Conservation (phyloP, 139 green algal genomes). For the Coelastrella sp. region DNA sequence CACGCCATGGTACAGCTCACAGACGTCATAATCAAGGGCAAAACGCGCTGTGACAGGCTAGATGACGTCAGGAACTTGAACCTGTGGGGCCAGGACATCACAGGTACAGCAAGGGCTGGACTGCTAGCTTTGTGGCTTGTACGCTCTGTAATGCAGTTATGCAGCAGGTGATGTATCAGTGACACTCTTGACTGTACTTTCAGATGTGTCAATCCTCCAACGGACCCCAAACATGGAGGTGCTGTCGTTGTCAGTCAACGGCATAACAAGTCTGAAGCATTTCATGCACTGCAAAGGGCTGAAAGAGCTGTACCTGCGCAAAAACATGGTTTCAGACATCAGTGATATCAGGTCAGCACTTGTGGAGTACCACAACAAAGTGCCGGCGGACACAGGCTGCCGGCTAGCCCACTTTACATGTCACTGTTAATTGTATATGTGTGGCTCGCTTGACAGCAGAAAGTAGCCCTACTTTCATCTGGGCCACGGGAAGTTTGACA, state of each 20-base stretch:
- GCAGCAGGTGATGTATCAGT: not conserved
- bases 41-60: slow-evolving; percentile 61
- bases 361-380: not conserved
- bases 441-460: too few relatives aligned
- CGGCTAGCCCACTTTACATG: too few relatives aligned
- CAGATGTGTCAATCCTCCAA: slow-evolving; percentile 60
- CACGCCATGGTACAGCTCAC: slow-evolving; percentile 56
- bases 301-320: slow-evolving; percentile 76
- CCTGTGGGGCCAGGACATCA: slow-evolving; percentile 22
- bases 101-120: not conserved
- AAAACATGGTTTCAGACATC: slow-evolving; percentile 71
- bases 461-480: too few relatives aligned
- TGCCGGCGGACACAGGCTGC: too few relatives aligned
- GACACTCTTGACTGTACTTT: not conserved
- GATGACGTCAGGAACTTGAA: slow-evolving; percentile 56
- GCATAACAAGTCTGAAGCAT: slow-evolving; percentile 59
- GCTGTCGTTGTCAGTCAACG: slow-evolving; percentile 77
- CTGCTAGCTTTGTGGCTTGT: not conserved
- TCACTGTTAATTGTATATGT: too few relatives aligned
- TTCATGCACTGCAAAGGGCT: slow-evolving; percentile 61
- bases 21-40: slow-evolving; percentile 61
- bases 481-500: too few relatives aligned
- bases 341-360: slow-evolving; percentile 6
- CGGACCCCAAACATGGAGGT: slow-evolving; percentile 74
- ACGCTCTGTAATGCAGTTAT: not conserved